Conservation (phyloP, 2,329 filamentous ascomycete genomes). For the Parafenestella ontariensis region DNA sequence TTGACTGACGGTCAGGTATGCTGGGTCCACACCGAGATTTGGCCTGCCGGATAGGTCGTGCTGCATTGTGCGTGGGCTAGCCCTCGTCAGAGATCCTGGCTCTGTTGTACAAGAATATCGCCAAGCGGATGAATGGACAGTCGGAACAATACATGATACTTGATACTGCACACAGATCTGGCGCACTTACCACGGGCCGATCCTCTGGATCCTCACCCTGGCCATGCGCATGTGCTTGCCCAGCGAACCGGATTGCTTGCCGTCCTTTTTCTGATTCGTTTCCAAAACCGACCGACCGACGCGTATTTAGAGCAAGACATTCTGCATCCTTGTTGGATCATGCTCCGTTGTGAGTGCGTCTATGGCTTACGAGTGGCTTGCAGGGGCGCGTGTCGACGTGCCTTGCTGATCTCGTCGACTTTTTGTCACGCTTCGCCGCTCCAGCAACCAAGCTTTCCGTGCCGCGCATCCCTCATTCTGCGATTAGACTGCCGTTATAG, state of each 20-base stretch:
- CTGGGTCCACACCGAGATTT: conserved; percentile 28
- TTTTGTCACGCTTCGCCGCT: conserved; percentile 13
- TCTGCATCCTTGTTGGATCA: conserved; percentile 25
- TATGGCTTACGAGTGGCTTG: conserved; percentile 34
- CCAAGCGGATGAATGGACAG: conserved; percentile 38
- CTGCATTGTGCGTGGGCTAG: conserved; percentile 37
- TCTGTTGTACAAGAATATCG: conserved; percentile 45
- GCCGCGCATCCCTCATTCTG: conserved; percentile 7
- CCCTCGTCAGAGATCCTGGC: conserved; percentile 29
- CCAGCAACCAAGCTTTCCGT: conserved; percentile 11
- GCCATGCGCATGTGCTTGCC: conserved; percentile 21
- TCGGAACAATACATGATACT: conserved; percentile 34
- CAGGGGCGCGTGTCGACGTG: conserved; percentile 24
- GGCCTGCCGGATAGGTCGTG: conserved; percentile 29
- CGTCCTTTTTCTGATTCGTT: conserved; percentile 27
- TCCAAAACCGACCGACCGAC: conserved; percentile 16
- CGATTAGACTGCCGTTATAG: conserved; percentile 1
- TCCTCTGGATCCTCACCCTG: conserved; percentile 28
- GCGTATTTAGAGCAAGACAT: conserved; percentile 19
- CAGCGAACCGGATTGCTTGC: conserved; percentile 34
- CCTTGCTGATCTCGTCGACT: conserved; percentile 21
- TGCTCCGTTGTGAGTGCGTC: conserved; percentile 31
- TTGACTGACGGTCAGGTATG: conserved; percentile 22
- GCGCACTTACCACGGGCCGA: conserved; percentile 34
- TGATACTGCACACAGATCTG: conserved; percentile 36